Evolutionary conservation across 2,329 filamentous ascomycete genomes (phyloP), one percentile per base, ranked within the genome.

Genomic region (Ophiostoma sp.): DNA sequence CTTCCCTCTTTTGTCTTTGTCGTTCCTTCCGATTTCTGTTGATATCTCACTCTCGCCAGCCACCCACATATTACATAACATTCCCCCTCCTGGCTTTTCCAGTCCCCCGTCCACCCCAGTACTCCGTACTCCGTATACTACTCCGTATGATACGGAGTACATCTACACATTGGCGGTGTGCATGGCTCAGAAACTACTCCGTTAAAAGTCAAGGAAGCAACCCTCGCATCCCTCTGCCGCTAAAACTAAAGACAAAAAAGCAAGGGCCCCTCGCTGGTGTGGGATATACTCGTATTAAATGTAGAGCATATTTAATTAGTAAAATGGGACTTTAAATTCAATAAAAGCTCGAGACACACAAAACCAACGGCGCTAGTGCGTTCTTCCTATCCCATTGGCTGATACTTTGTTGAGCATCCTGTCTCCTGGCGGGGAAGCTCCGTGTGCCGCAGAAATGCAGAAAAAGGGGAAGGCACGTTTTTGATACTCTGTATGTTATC

Each of bases 401-500:
- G 4, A 4, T 64, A 42, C 55, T 60, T 60, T 60, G 55, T 64
- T 64, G 42, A 64, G 40, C 60, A 63, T 63, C 14, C 14, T 63
- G 60, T 58, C 55, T 38, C 55, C 55, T 60, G 55, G 55, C 55
- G 55, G 55, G 55, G 55, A 60, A 60, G 55, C 55, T 60, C 27
- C 27, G 27, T 38, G 18, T 47, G 45, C 45, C 14, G 12, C 52
- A 58, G n/a, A 58, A 8, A 36, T 18, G 11, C 6, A 27, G n/a
- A 65, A 64, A 55, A 64, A 69, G 55, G 58, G 55, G 64, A 38
- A 66, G 52, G 64, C 64, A 44, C 44, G 41, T 44, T 63, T 44
- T 63, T 16, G n/a, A n/a, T 7, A 52, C 67, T n/a, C 42, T 38
- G 58, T 3, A 36, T 67, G 58, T 14, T 65, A 65, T 65, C 63